A percentile compares a stretch with the other conserved stretches of the same genome.
These are phyloP conservation scores for Tolypocladium ophioglossoides DNA, from an alignment of 2,329 filamentous ascomycete genomes.

Conservation along the genomic window DNA sequence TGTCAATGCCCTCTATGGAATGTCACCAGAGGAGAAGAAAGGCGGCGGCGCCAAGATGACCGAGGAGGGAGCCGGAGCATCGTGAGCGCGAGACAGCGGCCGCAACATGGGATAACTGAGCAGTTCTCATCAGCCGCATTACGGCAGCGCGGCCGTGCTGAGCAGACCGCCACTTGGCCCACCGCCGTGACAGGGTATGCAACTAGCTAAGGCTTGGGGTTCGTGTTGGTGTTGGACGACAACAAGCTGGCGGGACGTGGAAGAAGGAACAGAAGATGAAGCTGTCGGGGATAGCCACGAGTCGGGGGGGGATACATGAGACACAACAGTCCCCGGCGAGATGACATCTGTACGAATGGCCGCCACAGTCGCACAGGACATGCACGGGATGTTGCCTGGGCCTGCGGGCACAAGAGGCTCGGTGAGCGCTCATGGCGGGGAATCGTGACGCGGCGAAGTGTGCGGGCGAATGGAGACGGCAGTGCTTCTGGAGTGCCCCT, in stretches of 20 bases:
- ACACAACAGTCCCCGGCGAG: not conserved
- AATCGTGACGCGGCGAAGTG: not conserved
- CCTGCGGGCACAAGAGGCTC: not conserved
- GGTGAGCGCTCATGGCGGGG: not conserved
- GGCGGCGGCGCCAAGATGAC: not conserved
- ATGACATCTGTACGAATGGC: not conserved
- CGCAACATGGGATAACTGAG: not conserved
- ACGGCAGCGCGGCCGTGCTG: not conserved
- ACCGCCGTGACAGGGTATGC: not conserved
- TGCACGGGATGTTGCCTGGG: not conserved
- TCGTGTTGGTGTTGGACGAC: not conserved
- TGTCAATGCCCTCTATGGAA: conserved; percentile 58
- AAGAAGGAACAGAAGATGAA: not conserved
- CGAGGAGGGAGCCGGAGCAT: not conserved
- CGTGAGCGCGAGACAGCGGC: not conserved
- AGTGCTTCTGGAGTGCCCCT: not conserved
- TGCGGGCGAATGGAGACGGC: not conserved
- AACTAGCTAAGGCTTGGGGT: not conserved
- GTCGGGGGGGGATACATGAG: not conserved
- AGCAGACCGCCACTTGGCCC: not conserved
- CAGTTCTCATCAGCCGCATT: not conserved
- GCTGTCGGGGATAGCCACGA: not conserved
- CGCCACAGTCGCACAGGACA: not conserved
- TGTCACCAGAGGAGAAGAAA: conserved; percentile 1
- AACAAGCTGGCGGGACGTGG: not conserved